Percentiles rank a stretch among this genome's conserved stretches.
Evolutionary conservation across 441 rosid species (phyloP).

Genomic region (Daphne laureola): DNA sequence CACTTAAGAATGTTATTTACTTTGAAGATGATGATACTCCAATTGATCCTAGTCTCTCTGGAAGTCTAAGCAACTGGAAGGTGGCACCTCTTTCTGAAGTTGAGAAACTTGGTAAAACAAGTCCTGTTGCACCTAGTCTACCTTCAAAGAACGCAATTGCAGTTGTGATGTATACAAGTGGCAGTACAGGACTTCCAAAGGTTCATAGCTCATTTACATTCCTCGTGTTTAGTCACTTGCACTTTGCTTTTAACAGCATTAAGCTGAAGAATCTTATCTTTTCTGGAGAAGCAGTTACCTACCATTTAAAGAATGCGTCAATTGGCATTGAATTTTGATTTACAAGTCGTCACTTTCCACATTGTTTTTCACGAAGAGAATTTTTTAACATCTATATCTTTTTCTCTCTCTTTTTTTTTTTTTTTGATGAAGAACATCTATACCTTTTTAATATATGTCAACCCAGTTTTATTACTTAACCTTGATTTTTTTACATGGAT

Average conservation of each 20-base stretch:
- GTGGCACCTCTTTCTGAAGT: slow-evolving; percentile 70
- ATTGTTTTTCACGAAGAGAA: no score
- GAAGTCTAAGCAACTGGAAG: slow-evolving; percentile 33
- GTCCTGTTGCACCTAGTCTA: slow-evolving; percentile 41
- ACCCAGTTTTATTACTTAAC: slow-evolving; percentile 14
- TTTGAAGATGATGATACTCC: slow-evolving; percentile 55
- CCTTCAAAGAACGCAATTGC: slow-evolving; percentile 71
- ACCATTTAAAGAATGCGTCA: not conserved
- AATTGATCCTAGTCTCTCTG: slow-evolving; percentile 27
- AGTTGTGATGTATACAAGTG: slow-evolving; percentile 93
- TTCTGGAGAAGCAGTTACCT: not conserved
- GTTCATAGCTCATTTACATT: slow-evolving; percentile 25
- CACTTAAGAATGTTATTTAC: slow-evolving; percentile 60
- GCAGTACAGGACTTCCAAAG: slow-evolving; percentile 95
- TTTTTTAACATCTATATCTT: no score
- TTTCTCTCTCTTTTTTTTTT: no score
- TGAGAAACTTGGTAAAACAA: slow-evolving; percentile 61
- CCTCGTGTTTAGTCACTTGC: not conserved
- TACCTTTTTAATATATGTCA: no score
- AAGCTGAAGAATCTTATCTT: not conserved
- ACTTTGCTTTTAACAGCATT: not conserved
- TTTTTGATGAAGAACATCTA: no score
- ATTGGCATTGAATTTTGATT: not conserved
- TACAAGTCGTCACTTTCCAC: no score
- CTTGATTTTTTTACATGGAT: slow-evolving; percentile 15